These are phyloP conservation scores for Arabidopsis arenosa DNA, from an alignment of 345 rosid genomes.

Conservation along the genomic window DNA sequence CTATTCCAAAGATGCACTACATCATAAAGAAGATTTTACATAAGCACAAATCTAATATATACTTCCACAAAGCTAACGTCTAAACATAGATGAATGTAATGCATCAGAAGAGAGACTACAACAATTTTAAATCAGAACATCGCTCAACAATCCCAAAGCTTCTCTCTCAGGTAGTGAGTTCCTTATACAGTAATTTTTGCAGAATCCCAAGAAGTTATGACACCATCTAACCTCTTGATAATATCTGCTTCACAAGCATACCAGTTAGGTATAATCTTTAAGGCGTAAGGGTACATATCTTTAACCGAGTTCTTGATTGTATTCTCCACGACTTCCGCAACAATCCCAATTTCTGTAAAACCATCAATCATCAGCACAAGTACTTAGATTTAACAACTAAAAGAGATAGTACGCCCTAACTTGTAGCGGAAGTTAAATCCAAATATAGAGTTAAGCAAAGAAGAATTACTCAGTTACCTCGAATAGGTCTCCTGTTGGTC, in stretches of 20 bases:
- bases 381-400: background rate
- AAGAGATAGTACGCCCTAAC: background rate
- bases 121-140: no score
- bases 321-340: constrained; percentile 43
- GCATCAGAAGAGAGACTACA: background rate
- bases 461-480: constrained; percentile 8
- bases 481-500: background rate
- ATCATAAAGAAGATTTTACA: background rate
- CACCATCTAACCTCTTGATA: constrained; percentile 18
- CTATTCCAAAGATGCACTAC: no score
- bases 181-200: background rate
- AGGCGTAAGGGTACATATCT: constrained; percentile 43
- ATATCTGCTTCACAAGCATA: constrained; percentile 43
- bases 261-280: constrained; percentile 45
- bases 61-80: background rate
- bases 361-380: background rate
- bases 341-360: constrained; percentile 41
- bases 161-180: background rate
- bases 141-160: background rate
- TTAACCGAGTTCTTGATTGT: constrained; percentile 49
- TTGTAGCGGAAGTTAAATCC: background rate
- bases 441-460: background rate
- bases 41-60: no score
- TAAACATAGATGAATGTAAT: background rate
- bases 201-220: constrained; percentile 29